Conservation (phyloP, 176 grass and related monocot species). For the Echinochloa phyllopogon region DNA sequence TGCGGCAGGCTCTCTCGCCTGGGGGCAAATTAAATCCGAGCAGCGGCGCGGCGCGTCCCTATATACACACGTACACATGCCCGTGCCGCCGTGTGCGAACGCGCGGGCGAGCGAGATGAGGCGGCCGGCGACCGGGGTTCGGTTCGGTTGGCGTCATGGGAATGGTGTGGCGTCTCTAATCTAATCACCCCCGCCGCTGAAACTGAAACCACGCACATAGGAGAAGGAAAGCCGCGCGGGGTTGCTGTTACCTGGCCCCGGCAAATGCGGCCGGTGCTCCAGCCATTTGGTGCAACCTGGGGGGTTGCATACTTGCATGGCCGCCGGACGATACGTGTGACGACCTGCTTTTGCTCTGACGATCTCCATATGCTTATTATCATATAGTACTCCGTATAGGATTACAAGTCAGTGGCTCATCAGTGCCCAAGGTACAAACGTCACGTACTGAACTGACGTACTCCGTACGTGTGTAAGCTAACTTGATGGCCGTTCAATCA, state of each 20-base stretch:
- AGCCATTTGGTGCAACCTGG: background rate
- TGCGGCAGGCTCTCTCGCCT: background rate
- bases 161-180: slow-evolving; percentile 29
- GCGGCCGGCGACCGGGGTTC: no score
- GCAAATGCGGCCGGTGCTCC: background rate
- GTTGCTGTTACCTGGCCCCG: background rate
- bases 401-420: no score
- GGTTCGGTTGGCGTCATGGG: slow-evolving; percentile 11
- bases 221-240: background rate
- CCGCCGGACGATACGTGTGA: background rate
- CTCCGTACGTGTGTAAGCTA: background rate
- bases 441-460: background rate
- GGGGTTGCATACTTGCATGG: no score
- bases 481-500: background rate
- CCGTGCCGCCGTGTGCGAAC: background rate
- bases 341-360: no score
- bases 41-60: background rate
- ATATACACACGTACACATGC: no score
- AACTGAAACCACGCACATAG: background rate
- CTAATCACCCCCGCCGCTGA: background rate
- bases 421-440: background rate
- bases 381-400: no score
- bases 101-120: background rate
- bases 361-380: no score
- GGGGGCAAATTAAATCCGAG: no score